Evolutionary conservation across 257 asterid species (phyloP).

Genomic region (Solanum corneliomulleri): DNA sequence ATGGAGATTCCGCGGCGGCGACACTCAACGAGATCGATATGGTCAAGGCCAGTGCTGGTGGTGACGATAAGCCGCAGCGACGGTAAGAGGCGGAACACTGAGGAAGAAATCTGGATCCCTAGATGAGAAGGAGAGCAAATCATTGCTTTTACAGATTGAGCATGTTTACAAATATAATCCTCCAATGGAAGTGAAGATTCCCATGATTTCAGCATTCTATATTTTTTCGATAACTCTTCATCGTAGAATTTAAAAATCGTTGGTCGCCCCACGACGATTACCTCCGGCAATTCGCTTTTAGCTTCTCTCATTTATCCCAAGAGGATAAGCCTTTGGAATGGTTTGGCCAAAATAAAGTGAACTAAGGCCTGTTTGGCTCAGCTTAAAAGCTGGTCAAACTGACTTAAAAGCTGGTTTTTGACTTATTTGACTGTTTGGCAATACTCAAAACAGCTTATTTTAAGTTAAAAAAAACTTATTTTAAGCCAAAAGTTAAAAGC

Average conservation of each 20-base stretch:
- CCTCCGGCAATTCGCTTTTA: background rate
- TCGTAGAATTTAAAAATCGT: slow-evolving; percentile 7
- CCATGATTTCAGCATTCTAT: slow-evolving; percentile 30
- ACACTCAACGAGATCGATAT: slow-evolving; percentile 55
- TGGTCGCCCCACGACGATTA: slow-evolving; percentile 53
- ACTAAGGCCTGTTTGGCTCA: no score
- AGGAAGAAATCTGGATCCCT: slow-evolving; percentile 14
- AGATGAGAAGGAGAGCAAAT: slow-evolving; percentile 9
- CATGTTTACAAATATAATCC: slow-evolving; percentile 34
- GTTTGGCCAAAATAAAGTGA: no score
- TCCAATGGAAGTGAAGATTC: slow-evolving; percentile 40
- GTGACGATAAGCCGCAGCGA: slow-evolving; percentile 37
- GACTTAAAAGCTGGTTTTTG: no score
- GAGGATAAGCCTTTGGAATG: no score
- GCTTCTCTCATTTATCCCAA: background rate
- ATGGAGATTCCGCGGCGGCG: slow-evolving; percentile 51
- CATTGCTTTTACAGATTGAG: slow-evolving; percentile 34
- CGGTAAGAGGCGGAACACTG: slow-evolving; percentile 35
- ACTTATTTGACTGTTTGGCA: no score
- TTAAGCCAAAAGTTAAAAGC: no score
- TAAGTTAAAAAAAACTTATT: no score
- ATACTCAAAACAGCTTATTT: no score
- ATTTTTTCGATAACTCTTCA: slow-evolving; percentile 18
- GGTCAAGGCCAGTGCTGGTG: slow-evolving; percentile 55
- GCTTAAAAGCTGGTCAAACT: no score